phyloP scores from a whole-genome alignment of 2,329 filamentous ascomycete species.

The Pseudogymnoascus sp. region DNA sequence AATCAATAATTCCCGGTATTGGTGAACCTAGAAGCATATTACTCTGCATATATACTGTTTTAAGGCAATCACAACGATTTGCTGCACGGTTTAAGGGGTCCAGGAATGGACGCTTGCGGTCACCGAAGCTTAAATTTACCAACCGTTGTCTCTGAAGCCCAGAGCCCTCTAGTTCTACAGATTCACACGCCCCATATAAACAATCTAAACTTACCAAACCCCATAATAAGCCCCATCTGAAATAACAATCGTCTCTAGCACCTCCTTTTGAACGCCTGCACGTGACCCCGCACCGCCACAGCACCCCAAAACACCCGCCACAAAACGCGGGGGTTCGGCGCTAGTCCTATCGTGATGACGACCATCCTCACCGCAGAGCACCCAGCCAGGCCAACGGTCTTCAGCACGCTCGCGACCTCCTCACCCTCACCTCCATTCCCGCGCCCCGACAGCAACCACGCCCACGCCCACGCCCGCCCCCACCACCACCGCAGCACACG shows the following conservation, averaged over 20 bases:
- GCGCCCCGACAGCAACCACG: not conserved
- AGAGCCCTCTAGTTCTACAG: not conserved
- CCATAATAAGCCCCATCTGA: not conserved
- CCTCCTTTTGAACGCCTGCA: not conserved
- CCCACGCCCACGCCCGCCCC: conserved; percentile 16
- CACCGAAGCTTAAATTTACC: not conserved
- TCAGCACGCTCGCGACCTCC: not conserved
- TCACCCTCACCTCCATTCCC: not conserved
- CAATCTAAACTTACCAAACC: not conserved
- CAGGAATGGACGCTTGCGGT: not conserved
- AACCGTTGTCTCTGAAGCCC: not conserved
- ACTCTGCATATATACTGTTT: not conserved
- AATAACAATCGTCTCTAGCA: not conserved
- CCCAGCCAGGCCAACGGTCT: not conserved
- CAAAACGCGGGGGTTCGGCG: conserved; percentile 7
- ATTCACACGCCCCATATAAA: not conserved
- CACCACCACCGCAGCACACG: conserved; percentile 15
- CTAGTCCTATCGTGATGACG: conserved; percentile 11
- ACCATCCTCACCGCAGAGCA: not conserved
- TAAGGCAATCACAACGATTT: not conserved
- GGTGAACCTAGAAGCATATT: not conserved
- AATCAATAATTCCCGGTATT: not conserved
- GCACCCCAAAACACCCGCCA: not conserved
- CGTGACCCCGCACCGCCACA: conserved; percentile 3
- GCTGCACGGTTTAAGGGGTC: not conserved